These are phyloP conservation scores for Hypoxylon crocopeplum DNA, from an alignment of 495 filamentous ascomycete genomes.

Conservation along the genomic window DNA sequence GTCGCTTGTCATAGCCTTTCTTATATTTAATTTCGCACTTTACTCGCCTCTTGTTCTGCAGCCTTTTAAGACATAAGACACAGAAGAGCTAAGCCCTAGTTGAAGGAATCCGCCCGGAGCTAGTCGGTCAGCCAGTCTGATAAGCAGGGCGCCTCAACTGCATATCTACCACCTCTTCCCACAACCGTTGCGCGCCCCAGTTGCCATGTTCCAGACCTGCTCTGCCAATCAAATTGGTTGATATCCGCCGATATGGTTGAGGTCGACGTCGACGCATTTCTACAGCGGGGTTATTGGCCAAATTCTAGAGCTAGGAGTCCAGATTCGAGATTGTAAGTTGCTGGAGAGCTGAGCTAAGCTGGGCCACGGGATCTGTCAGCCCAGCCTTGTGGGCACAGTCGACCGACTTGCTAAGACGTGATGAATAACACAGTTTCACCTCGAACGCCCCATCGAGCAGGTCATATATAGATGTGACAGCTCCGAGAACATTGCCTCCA, in stretches of 20 bases:
- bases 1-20: not conserved
- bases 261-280: slow-evolving; percentile 46
- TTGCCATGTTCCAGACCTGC: slow-evolving; percentile 28
- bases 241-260: slow-evolving; percentile 45
- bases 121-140: slow-evolving; percentile 18
- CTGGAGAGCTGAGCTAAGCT: not conserved
- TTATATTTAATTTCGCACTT: not conserved
- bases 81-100: slow-evolving; percentile 22
- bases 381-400: not conserved
- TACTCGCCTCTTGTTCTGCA: not conserved
- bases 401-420: slow-evolving; percentile 20
- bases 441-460: slow-evolving; percentile 16
- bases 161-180: slow-evolving; percentile 13
- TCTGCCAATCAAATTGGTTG: slow-evolving; percentile 17
- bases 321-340: slow-evolving; percentile 45
- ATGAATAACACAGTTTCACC: slow-evolving; percentile 16
- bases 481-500: slow-evolving; percentile 33
- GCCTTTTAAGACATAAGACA: not conserved
- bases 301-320: slow-evolving; percentile 51
- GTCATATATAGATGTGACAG: slow-evolving; percentile 24
- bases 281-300: slow-evolving; percentile 51
- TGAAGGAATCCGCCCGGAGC: slow-evolving; percentile 5
- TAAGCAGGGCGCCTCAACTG: slow-evolving; percentile 7
- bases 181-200: slow-evolving; percentile 2
- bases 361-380: not conserved